Base-by-base conservation (phyloP, 1,139 yeast species). In the Kodamaea ohmeri region DNA sequence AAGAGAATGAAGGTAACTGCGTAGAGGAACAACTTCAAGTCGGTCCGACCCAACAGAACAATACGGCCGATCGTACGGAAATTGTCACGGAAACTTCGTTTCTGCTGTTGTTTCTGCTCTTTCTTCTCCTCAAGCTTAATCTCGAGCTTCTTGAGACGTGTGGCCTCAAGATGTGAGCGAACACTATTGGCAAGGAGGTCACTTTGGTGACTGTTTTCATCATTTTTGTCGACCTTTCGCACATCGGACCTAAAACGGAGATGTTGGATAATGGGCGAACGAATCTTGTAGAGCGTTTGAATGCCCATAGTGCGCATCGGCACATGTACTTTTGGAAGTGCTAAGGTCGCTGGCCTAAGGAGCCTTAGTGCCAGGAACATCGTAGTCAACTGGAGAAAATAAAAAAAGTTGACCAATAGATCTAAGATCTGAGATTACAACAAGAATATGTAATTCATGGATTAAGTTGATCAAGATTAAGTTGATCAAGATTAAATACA, bases 1-100 rank as follows among this genome's bases (percentile, higher is more conserved):
- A 67, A 67, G 20, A 70, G 53, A 14, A 71, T 71, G 46, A 70
- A 69, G 8, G 60, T 71, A 18, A 71, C 46, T 1, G 76, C 76
- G 28, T 63, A 56, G 3, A 69, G 38, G 41, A 71, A 71, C 5
- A 68, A 53, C 42, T 54, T 63, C 41, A 61, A 43, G 45, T 71
- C 76, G 3, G 74, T 73, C 35, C 58, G 58, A 2, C 76, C 76
- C 6, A 71, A 53, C 31, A 52, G 55, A 15, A 70, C 48, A 32
- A 71, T 71, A 27, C 76, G 54, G 22, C 51, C 50, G 9, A 71
- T 60, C 2, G 73, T 70, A 27, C 47, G 50, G 28, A 68, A 38
- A 46, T 71, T 71, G 39, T 69, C 60, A 21, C 50, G 48, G 42
- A 71, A 58, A 2, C 59, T 56, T 13, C 38, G 32, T 35, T 62